phyloP scores from a whole-genome alignment of 495 filamentous ascomycete species.

The Penicillium bialowiezense region DNA sequence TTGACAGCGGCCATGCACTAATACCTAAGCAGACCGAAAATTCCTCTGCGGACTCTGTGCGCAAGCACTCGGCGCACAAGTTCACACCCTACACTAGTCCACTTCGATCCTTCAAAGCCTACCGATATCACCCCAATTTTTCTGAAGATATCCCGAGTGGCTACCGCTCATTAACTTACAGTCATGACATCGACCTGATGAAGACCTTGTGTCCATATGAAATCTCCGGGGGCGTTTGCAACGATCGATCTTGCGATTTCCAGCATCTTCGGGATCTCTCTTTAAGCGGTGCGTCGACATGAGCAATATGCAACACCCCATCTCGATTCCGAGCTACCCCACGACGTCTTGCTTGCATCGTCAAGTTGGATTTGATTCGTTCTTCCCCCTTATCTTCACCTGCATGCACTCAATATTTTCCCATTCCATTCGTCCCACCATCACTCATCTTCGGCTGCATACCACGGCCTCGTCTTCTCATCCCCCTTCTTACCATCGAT shows the following conservation, averaged over 20 bases:
- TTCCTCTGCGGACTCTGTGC: too few relatives aligned
- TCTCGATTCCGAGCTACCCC: constrained; percentile 10
- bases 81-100: constrained; percentile 82
- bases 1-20: constrained; percentile 16
- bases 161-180: constrained; percentile 88
- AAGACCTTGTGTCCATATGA: constrained; percentile 73
- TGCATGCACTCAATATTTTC: too few relatives aligned
- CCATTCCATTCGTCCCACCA: constrained; percentile 5
- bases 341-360: constrained; percentile 4
- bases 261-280: constrained; percentile 81
- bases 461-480: constrained; percentile 1
- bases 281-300: constrained; percentile 74
- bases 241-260: constrained; percentile 62
- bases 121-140: constrained; percentile 82
- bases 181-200: constrained; percentile 74
- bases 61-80: constrained; percentile 16
- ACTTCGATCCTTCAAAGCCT: constrained; percentile 76
- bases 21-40: constrained; percentile 23
- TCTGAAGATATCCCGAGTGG: constrained; percentile 66
- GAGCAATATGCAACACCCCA: constrained; percentile 29
- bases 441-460: too few relatives aligned
- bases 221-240: constrained; percentile 70
- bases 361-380: constrained; percentile 12
- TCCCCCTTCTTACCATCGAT: constrained; percentile 5
- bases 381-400: constrained; percentile 6